Percentiles rank a stretch among this genome's conserved stretches.
phyloP scores from a whole-genome alignment of 495 filamentous ascomycete genomes.

The Tuber indicum region DNA sequence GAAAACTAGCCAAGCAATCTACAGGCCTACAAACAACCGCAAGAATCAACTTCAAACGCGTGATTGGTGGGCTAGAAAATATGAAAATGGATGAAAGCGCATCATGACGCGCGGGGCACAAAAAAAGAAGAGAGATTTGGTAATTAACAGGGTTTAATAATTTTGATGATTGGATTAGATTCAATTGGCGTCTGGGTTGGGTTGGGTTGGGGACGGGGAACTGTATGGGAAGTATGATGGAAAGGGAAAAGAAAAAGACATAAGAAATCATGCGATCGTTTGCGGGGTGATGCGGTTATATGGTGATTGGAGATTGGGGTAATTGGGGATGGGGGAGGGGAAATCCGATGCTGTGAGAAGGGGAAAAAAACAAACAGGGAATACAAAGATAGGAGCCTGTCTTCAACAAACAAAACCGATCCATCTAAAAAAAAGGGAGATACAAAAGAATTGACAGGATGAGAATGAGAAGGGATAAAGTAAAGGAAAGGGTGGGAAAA shows the following conservation, averaged over 20 bases:
- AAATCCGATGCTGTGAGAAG: conserved; percentile 29
- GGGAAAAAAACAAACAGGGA: conserved; percentile 25
- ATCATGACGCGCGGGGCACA: neutral
- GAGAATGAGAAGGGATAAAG: conserved; percentile 12
- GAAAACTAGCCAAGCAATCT: neutral
- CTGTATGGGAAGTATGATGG: neutral
- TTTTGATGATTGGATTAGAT: conserved; percentile 6
- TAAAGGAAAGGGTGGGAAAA: conserved; percentile 29
- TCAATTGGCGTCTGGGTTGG: neutral
- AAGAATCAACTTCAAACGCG: neutral
- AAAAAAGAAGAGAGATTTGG: neutral
- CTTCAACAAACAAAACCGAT: conserved; percentile 31
- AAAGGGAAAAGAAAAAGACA: conserved; percentile 13
- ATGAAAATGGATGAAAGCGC: neutral
- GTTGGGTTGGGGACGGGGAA: neutral
- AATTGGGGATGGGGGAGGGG: conserved; percentile 21
- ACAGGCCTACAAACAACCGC: neutral
- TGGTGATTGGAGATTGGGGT: conserved; percentile 23
- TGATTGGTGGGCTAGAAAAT: neutral
- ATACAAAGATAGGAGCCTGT: conserved; percentile 39
- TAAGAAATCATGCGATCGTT: conserved; percentile 36
- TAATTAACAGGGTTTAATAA: conserved; percentile 1
- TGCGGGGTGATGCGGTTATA: conserved; percentile 15
- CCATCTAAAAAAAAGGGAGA: conserved; percentile 28
- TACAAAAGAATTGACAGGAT: conserved; percentile 5